Evolutionary conservation across 352 stramenopile species (phyloP).

Genomic region (Phytopythium kandeliae): DNA sequence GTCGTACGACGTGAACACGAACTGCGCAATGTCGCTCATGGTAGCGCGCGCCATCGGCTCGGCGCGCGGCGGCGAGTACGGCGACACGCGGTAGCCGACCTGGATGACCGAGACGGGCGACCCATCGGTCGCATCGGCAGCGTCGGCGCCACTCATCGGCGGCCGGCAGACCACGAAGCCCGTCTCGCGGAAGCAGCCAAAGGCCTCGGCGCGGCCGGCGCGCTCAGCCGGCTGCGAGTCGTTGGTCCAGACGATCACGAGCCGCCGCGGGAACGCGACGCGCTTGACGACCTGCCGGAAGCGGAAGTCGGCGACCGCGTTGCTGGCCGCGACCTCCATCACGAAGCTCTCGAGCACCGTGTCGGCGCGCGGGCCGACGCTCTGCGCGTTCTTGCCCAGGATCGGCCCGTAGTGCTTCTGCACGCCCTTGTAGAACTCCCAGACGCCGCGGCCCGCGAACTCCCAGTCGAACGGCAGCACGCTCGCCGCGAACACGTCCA

Average conservation of each 20-base stretch:
- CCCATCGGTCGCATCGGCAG: too few relatives aligned
- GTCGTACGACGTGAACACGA: constrained; percentile 20
- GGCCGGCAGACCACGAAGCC: constrained; percentile 21
- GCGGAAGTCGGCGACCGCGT: constrained; percentile 23
- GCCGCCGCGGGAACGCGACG: constrained; percentile 32
- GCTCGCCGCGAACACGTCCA: constrained; percentile 39
- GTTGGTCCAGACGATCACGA: constrained; percentile 53
- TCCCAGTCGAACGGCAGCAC: constrained; percentile 35
- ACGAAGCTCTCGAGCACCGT: constrained; percentile 29
- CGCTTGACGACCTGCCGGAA: constrained; percentile 25
- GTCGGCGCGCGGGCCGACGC: constrained; percentile 20
- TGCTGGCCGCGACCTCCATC: constrained; percentile 27
- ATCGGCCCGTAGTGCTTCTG: constrained; percentile 27
- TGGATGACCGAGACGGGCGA: constrained; percentile 8
- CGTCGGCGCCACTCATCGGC: neutral
- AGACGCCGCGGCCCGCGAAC: constrained; percentile 20
- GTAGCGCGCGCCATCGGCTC: neutral
- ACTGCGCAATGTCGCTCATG: constrained; percentile 18
- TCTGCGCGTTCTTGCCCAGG: constrained; percentile 22
- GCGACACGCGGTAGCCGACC: constrained; percentile 20
- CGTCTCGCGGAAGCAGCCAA: constrained; percentile 30
- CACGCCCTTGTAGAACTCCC: constrained; percentile 26
- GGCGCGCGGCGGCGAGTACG: constrained; percentile 7
- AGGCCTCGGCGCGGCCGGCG: constrained; percentile 21
- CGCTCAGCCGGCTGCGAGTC: constrained; percentile 49